Base-by-base conservation (phyloP, 805 yeast species). In the Yarrowia yakushimensis region DNA sequence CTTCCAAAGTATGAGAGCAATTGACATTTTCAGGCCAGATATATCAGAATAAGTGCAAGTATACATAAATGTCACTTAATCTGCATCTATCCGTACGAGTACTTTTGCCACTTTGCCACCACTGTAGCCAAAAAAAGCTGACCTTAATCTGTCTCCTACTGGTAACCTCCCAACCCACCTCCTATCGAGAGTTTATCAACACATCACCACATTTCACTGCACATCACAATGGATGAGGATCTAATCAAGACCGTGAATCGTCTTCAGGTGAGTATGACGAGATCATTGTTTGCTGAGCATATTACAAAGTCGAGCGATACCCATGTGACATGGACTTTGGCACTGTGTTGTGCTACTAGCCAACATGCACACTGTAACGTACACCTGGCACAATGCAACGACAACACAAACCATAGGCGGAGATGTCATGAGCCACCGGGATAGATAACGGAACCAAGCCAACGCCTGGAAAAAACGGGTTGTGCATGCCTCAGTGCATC, bases 161-260 rank as follows among this genome's bases (percentile, higher is more conserved):
- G n/a, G n/a, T n/a, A 41, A 41, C 36, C 54, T 48, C 55, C 55
- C 55, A 48, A 48, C 39, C 11, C 59, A 33, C 43, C 59, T 52
- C 42, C 42, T 52, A 52, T 52, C 59, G 59, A 52, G 42, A 52
- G 59, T 52, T 52, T 52, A 48, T 48, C 55, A 34, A 52, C 59
- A 52, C 59, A 52, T 52, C 43, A 52, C 59, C 59, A 52, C 43
- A 39, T 41, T 30, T 13, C 39, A 39, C 37, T 39, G 39, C 34
- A 33, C 25, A 23, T 52, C 63, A 64, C 65, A 43, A 88, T 88
- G 94, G 94, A 88, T 76, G 90, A 86, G 74, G 76, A 84, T 25
- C 81, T 88, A 67, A 90, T 90, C 70, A 84, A 88, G 61, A 88
- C 96, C 22, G 93, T 90, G 72, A 90, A 90, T 79, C 89, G 88